Percentiles rank a stretch among this genome's conserved stretches.
Evolutionary conservation across 1,139 yeast genomes (phyloP).

Genomic region (Hansenula lynferdii): DNA sequence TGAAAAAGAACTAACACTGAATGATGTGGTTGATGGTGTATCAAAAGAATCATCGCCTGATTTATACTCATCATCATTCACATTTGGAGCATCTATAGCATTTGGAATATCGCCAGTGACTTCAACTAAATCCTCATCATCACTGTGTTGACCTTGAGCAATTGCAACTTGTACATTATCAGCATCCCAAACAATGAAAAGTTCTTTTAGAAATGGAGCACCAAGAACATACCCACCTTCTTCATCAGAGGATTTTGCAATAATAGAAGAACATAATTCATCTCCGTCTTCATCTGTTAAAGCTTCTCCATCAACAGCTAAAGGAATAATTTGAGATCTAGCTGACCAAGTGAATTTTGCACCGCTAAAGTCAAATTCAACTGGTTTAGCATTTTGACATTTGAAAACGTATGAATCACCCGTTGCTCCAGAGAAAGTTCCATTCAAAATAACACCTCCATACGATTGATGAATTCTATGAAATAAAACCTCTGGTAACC

Average conservation of each 20-base stretch:
- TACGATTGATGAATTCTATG: conserved; percentile 13
- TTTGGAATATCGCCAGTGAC: conserved; percentile 12
- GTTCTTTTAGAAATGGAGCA: conserved; percentile 42
- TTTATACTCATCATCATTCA: neutral
- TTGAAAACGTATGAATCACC: conserved; percentile 11
- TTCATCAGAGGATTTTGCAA: conserved; percentile 24
- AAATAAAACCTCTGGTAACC: conserved; percentile 6
- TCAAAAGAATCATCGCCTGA: conserved; percentile 1
- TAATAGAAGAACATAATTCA: conserved; percentile 11
- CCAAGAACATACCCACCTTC: conserved; percentile 37
- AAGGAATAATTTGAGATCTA: conserved; percentile 7
- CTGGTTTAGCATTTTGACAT: conserved; percentile 13
- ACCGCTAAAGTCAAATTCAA: conserved; percentile 15
- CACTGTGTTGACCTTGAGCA: conserved; percentile 35
- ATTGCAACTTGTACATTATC: conserved; percentile 43
- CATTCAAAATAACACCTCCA: conserved; percentile 7
- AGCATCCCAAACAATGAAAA: conserved; percentile 47
- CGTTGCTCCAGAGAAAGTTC: neutral
- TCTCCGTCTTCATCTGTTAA: conserved; percentile 12
- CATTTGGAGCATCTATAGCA: conserved; percentile 9
- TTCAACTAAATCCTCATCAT: conserved; percentile 12
- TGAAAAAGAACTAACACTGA: neutral
- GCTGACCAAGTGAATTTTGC: conserved; percentile 9
- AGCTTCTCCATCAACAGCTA: conserved; percentile 4
- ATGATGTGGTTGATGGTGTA: conserved; percentile 5